Conservation (phyloP, 108 stramenopile species). For the Nitzschia sp. region DNA sequence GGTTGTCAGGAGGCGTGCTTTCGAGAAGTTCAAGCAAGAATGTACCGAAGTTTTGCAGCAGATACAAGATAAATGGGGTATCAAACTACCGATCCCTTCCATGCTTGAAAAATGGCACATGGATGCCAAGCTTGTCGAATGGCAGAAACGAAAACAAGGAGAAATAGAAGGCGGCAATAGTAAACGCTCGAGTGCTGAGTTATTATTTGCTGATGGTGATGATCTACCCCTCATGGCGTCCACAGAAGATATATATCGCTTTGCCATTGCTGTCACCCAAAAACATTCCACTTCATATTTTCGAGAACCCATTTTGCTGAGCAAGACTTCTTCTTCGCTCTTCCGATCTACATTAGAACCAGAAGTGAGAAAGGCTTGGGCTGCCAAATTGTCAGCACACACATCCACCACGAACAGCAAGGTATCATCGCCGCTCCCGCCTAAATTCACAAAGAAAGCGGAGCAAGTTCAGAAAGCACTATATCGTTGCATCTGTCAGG, state of each 20-base stretch:
- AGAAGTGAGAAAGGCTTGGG: slow-evolving; percentile 22
- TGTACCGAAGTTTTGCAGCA: slow-evolving; percentile 44
- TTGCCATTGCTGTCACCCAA: no score
- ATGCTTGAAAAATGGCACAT: slow-evolving; percentile 70
- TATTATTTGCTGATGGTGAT: no score
- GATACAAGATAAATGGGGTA: neutral
- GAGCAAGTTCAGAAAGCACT: slow-evolving; percentile 20
- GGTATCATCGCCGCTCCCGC: slow-evolving; percentile 8
- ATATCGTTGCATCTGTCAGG: slow-evolving; percentile 6
- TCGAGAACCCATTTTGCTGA: slow-evolving; percentile 24
- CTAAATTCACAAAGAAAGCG: slow-evolving; percentile 28
- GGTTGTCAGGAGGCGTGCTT: slow-evolving; percentile 63
- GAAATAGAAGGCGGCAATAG: no score
- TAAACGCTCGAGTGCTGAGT: neutral
- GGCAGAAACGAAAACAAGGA: no score
- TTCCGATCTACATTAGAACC: slow-evolving; percentile 16
- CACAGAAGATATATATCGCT: slow-evolving; percentile 7
- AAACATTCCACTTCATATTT: no score
- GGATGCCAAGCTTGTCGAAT: slow-evolving; percentile 42
- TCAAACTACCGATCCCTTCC: slow-evolving; percentile 52
- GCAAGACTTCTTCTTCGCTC: slow-evolving; percentile 10
- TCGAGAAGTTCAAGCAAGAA: slow-evolving; percentile 71
- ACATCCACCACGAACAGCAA: no score
- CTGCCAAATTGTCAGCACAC: neutral
- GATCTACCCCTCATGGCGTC: slow-evolving; percentile 6